Evolutionary conservation across 371 early-diverging fungal species (phyloP), one percentile per base, ranked within the genome.

Genomic region (Blakeslea trispora): DNA sequence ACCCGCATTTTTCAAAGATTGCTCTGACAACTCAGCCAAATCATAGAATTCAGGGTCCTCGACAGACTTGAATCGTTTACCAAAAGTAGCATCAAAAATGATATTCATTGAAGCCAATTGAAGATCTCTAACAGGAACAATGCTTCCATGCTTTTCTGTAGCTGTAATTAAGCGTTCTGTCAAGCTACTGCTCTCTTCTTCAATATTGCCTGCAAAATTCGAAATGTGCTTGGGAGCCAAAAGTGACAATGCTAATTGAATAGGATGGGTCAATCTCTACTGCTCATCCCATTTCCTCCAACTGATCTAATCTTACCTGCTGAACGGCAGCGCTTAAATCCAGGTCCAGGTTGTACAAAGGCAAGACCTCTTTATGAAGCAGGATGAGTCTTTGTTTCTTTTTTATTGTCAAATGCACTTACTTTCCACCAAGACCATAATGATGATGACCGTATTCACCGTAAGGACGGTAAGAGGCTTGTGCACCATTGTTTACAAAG

Each of bases 281-380:
- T 21, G 10, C 14, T 39, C 22, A 19, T 50, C 37, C 8, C 9
- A 14, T n/a, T n/a, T n/a, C n/a, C n/a, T n/a, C n/a, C n/a, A n/a
- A n/a, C n/a, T n/a, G n/a, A n/a, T n/a, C n/a, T n/a, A n/a, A n/a
- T n/a, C 2, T 47, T 55, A 55, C 55, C 48, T 47, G 55, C 47
- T 14, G 45, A 18, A 39, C 55, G 17, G 0, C 21, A 39, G 19
- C 47, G 37, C 8, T 53, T 57, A 48, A 41, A 53, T 1, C n/a
- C 5, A 24, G 34, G 22, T 21, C 34, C 49, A 40, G 46, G 53
- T 19, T 57, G 50, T 32, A 44, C 21, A 52, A 57, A 57, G 1
- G 41, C 53, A 17, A 63, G 10, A 5, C 57, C 63, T 34, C 57
- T 62, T 35, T n/a, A n/a, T n/a, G n/a, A n/a, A n/a, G n/a, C n/a